These are phyloP conservation scores for Fusarium mexicanum DNA, from an alignment of 2,329 filamentous ascomycete species.

Conservation along the genomic window DNA sequence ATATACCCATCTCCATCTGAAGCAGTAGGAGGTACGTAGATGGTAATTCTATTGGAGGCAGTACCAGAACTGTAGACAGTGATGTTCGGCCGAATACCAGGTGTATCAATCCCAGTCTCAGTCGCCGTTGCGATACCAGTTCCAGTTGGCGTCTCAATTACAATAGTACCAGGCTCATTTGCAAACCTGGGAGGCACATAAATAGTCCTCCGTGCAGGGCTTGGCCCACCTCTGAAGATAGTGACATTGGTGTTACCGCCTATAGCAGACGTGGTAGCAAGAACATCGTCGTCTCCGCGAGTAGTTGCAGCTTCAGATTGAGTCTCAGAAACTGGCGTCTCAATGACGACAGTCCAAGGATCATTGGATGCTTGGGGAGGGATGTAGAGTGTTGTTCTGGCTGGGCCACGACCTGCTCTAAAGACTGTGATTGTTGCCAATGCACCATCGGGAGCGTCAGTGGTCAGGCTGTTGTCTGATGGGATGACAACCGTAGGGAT, in stretches of 20 bases:
- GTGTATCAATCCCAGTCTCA: neutral
- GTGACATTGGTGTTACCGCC: constrained; percentile 15
- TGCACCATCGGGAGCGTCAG: neutral
- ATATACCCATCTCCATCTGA: neutral
- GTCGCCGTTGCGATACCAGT: neutral
- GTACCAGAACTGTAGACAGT: neutral
- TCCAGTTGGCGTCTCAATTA: neutral
- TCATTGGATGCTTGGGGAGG: neutral
- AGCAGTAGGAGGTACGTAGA: neutral
- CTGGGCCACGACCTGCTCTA: neutral
- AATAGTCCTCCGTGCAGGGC: neutral
- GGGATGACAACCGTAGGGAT: neutral
- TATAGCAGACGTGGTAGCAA: neutral
- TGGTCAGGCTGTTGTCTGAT: neutral
- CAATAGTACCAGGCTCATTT: constrained; percentile 1
- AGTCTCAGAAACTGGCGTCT: constrained; percentile 5
- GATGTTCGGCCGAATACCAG: neutral
- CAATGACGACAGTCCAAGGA: constrained; percentile 4
- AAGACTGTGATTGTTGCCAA: constrained; percentile 16
- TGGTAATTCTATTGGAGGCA: neutral
- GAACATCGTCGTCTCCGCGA: neutral
- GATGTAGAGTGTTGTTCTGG: constrained; percentile 3
- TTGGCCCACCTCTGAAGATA: neutral
- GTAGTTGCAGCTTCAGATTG: constrained; percentile 14
- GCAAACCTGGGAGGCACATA: neutral